Percentiles rank a stretch among this genome's conserved stretches.
Conservation (phyloP, 768 basidiomycete species). For the Termitomyces sp. region DNA sequence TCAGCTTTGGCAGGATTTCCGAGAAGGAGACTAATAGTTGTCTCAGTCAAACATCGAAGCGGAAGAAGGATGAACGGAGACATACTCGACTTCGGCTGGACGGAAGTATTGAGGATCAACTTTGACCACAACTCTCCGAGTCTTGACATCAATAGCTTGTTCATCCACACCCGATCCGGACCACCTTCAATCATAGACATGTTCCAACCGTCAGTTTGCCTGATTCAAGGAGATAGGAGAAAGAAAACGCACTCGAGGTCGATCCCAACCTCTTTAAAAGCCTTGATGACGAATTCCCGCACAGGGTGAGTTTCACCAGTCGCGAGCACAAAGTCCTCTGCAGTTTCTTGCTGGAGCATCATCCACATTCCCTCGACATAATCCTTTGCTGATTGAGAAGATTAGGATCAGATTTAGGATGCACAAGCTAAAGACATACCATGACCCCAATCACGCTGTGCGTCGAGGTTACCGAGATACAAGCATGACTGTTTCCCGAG, state of each 20-base stretch:
- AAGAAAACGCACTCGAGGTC: conserved; percentile 48
- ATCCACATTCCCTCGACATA: conserved; percentile 98
- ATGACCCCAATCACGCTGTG: conserved; percentile 97
- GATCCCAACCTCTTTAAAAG: conserved; percentile 68
- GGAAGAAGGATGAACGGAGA: conserved; percentile 15
- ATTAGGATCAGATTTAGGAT: conserved; percentile 2
- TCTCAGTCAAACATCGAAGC: neutral
- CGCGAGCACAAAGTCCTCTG: conserved; percentile 92
- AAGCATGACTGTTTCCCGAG: conserved; percentile 86
- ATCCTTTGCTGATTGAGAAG: conserved; percentile 52
- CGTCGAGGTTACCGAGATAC: conserved; percentile 92
- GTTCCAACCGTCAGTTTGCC: neutral
- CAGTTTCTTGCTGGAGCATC: conserved; percentile 81
- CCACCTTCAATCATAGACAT: conserved; percentile 48
- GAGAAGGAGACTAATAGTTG: conserved; percentile 56
- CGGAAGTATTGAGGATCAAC: conserved; percentile 91
- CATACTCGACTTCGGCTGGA: conserved; percentile 91
- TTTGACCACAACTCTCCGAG: conserved; percentile 69
- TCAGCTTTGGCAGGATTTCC: conserved; percentile 93
- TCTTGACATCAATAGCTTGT: conserved; percentile 66
- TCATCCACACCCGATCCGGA: conserved; percentile 70
- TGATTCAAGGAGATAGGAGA: neutral
- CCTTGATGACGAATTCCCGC: conserved; percentile 86
- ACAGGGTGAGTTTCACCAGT: conserved; percentile 96
- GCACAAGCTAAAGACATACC: conserved; percentile 39